phyloP scores from a whole-genome alignment of 2,329 filamentous ascomycete species.

The Aureobasidium sp. region DNA sequence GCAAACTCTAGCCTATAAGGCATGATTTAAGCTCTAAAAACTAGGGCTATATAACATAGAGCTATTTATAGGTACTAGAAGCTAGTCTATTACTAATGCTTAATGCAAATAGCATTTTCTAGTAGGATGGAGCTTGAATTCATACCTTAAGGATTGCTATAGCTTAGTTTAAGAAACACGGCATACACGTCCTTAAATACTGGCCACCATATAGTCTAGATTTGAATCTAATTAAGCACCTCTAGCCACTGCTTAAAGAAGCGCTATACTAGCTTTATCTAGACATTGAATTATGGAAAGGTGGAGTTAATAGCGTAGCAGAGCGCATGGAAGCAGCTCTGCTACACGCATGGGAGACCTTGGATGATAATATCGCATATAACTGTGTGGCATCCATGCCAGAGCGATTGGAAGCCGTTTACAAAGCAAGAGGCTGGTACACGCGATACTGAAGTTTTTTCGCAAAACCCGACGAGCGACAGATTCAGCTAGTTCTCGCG shows the following conservation, averaged over 20 bases:
- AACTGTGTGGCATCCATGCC: neutral
- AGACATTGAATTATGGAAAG: constrained; percentile 4
- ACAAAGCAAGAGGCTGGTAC: neutral
- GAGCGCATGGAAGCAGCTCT: constrained; percentile 6
- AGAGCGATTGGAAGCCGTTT: neutral
- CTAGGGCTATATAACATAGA: no score
- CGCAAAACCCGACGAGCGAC: neutral
- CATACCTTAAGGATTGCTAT: neutral
- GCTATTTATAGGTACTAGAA: neutral
- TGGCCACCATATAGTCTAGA: neutral
- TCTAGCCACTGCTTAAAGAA: constrained; percentile 9
- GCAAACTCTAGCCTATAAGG: no score
- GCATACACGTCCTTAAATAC: neutral
- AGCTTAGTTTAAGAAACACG: neutral
- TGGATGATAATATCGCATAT: neutral
- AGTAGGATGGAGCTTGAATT: constrained; percentile 1
- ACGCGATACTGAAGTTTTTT: neutral
- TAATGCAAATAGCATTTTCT: neutral
- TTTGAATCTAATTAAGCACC: constrained; percentile 6
- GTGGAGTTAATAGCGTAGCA: neutral
- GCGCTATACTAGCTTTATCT: constrained; percentile 4
- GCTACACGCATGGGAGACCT: neutral
- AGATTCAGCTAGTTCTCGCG: neutral
- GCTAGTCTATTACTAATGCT: neutral
- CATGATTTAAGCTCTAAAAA: no score